phyloP scores from a whole-genome alignment of 1,284 basidiomycete species.

The Calocybe gambosa region DNA sequence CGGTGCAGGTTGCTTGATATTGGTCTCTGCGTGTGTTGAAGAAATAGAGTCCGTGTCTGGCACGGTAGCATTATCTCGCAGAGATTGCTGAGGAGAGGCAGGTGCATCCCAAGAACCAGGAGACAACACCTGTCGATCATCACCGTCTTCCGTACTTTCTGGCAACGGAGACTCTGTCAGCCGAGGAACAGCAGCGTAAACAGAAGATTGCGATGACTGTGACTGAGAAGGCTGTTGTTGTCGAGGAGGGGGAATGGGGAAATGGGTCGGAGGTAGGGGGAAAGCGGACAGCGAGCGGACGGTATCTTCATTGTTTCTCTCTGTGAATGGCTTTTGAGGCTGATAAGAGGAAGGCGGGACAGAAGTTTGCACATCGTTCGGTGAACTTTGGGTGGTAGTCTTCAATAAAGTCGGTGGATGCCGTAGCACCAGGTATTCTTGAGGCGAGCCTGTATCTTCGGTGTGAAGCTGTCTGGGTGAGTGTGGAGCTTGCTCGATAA shows the following conservation, averaged over 20 bases:
- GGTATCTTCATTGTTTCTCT: slow-evolving; percentile 38
- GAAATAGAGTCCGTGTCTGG: neutral
- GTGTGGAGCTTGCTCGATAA: neutral
- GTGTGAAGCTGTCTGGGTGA: slow-evolving; percentile 3
- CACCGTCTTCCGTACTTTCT: slow-evolving; percentile 15
- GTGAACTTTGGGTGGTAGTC: slow-evolving; percentile 1
- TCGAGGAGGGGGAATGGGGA: slow-evolving; percentile 51
- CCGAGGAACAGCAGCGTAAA: slow-evolving; percentile 21
- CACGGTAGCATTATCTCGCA: slow-evolving; percentile 9
- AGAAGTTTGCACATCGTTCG: slow-evolving; percentile 1
- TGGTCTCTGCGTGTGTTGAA: neutral
- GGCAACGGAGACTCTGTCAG: slow-evolving; percentile 28
- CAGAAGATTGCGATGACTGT: slow-evolving; percentile 24
- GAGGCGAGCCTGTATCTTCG: slow-evolving; percentile 15
- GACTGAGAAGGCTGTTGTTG: slow-evolving; percentile 27
- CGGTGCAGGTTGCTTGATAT: slow-evolving; percentile 12
- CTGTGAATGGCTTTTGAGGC: slow-evolving; percentile 9
- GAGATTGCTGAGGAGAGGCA: slow-evolving; percentile 17
- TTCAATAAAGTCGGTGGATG: slow-evolving; percentile 14
- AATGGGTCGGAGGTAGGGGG: slow-evolving; percentile 63
- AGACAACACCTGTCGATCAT: neutral
- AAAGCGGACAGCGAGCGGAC: slow-evolving; percentile 65
- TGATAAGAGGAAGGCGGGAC: slow-evolving; percentile 14
- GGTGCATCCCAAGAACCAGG: slow-evolving; percentile 2
- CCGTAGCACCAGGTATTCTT: slow-evolving; percentile 13